Conservation (phyloP, 208 protist species). For the Leishmania gerbilli region DNA sequence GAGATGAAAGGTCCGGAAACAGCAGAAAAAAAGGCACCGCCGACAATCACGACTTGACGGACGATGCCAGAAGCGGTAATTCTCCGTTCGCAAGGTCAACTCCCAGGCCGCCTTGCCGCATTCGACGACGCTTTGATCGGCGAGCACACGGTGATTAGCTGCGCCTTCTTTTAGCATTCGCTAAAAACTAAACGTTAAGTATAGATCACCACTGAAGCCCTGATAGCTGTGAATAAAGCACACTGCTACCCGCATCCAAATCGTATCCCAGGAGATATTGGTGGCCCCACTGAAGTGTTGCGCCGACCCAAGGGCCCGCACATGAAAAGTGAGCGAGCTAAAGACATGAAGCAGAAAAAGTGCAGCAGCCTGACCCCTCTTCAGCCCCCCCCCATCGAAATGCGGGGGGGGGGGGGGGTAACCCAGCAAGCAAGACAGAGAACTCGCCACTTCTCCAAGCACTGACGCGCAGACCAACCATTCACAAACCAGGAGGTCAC, state of each 20-base stretch:
- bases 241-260: neutral
- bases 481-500: neutral
- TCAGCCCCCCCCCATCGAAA: no score
- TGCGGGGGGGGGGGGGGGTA: no score
- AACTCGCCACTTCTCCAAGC: neutral
- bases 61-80: neutral
- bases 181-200: neutral
- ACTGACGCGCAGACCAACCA: neutral
- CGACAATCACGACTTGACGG: neutral
- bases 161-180: neutral
- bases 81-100: neutral
- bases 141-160: neutral
- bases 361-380: neutral
- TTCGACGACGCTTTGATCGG: neutral
- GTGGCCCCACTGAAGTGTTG: neutral
- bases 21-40: neutral
- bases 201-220: neutral
- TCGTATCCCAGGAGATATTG: neutral
- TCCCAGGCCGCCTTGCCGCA: neutral
- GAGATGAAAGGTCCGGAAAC: no score
- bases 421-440: neutral
- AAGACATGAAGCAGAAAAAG: neutral
- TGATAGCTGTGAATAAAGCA: no score
- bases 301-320: neutral
- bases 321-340: neutral